Percentiles rank a stretch among this genome's conserved stretches.
These are phyloP conservation scores for Cucumis sativus DNA, from an alignment of 306 rosid genomes.

Conservation along the genomic window DNA sequence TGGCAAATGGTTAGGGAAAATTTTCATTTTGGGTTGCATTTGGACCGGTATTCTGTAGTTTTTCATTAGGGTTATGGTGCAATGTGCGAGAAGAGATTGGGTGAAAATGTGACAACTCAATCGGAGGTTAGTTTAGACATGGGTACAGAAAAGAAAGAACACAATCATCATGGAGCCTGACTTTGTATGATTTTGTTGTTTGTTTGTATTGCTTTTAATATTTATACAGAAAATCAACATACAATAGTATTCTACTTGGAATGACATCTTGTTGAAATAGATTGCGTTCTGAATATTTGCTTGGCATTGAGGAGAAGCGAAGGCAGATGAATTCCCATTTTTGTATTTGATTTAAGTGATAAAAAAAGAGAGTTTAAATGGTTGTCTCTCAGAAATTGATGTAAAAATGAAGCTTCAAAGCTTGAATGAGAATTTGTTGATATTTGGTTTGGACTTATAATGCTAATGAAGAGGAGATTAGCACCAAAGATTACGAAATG, in stretches of 20 bases:
- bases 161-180: neutral
- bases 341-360: neutral
- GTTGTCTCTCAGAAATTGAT: neutral
- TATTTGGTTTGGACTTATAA: neutral
- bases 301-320: neutral
- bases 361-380: neutral
- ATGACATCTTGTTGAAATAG: neutral
- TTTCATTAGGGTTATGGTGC: no score
- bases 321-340: conserved; percentile 9
- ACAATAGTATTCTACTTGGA: neutral
- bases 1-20: no score
- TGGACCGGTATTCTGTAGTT: no score
- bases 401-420: neutral
- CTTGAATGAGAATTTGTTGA: neutral
- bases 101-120: neutral
- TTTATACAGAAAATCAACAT: neutral
- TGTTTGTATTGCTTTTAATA: neutral
- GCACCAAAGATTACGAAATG: neutral
- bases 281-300: neutral
- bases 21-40: no score
- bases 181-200: neutral
- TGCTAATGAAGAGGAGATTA: neutral
- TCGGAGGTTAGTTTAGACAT: neutral
- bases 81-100: no score
- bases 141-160: neutral